These are phyloP conservation scores for Zalaria obscura DNA, from an alignment of 2,329 filamentous ascomycete genomes.

Conservation along the genomic window DNA sequence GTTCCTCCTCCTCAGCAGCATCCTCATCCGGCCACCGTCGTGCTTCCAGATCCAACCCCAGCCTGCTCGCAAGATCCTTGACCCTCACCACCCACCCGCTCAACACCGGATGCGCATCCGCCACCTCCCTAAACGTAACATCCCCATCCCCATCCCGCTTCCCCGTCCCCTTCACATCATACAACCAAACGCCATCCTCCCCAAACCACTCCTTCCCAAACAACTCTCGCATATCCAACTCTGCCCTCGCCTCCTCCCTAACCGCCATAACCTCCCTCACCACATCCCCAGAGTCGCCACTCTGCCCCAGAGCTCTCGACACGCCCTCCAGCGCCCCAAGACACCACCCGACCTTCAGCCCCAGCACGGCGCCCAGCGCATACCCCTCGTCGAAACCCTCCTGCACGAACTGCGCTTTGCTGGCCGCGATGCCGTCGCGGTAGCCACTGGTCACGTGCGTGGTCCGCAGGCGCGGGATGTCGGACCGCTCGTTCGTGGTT, in stretches of 20 bases:
- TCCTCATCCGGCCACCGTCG: not conserved
- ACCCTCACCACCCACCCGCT: slow-evolving; percentile 43
- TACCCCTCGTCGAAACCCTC: slow-evolving; percentile 87
- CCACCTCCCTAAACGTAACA: slow-evolving; percentile 47
- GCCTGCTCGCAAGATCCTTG: slow-evolving; percentile 26
- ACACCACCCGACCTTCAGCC: slow-evolving; percentile 57
- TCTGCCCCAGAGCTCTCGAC: slow-evolving; percentile 28
- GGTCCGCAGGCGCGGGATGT: slow-evolving; percentile 59
- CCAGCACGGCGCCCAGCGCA: slow-evolving; percentile 67
- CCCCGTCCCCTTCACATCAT: slow-evolving; percentile 24
- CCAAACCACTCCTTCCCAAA: slow-evolving; percentile 55
- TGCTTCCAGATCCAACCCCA: slow-evolving; percentile 18
- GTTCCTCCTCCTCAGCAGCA: slow-evolving; percentile 1
- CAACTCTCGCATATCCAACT: slow-evolving; percentile 38
- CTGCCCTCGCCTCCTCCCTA: slow-evolving; percentile 20
- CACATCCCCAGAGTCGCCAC: slow-evolving; percentile 14
- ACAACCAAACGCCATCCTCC: slow-evolving; percentile 58
- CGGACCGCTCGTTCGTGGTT: slow-evolving; percentile 37
- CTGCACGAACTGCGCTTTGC: slow-evolving; percentile 67
- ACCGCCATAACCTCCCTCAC: slow-evolving; percentile 14
- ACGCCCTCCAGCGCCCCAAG: slow-evolving; percentile 68
- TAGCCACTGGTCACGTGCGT: slow-evolving; percentile 79
- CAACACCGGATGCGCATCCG: slow-evolving; percentile 52
- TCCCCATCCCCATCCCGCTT: slow-evolving; percentile 24
- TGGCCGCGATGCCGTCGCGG: slow-evolving; percentile 66